These are phyloP conservation scores for Periglandula ipomoeae DNA, from an alignment of 2,329 filamentous ascomycete species.

Conservation along the genomic window DNA sequence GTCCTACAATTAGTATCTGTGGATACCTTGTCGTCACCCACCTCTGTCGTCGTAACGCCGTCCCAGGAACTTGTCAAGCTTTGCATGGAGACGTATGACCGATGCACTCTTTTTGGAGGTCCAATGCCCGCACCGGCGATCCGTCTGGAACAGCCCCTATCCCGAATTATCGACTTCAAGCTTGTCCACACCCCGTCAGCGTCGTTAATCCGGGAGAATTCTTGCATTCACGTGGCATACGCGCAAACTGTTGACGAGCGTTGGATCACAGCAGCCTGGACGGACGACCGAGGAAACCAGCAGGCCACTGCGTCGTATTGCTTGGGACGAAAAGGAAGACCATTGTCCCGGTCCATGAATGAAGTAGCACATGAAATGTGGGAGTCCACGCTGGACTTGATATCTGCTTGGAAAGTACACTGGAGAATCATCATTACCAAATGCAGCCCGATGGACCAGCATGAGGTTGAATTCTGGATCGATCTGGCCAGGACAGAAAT, in stretches of 20 bases:
- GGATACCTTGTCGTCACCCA: slow-evolving; percentile 55
- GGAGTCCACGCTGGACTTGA: slow-evolving; percentile 66
- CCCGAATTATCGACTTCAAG: slow-evolving; percentile 68
- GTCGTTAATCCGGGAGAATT: slow-evolving; percentile 69
- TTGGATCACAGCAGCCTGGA: slow-evolving; percentile 77
- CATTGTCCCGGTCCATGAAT: slow-evolving; percentile 42
- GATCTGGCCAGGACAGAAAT: slow-evolving; percentile 42
- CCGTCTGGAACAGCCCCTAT: slow-evolving; percentile 59
- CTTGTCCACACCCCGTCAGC: slow-evolving; percentile 57
- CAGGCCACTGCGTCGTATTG: slow-evolving; percentile 69
- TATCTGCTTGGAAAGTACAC: slow-evolving; percentile 59
- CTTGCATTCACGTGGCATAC: slow-evolving; percentile 73
- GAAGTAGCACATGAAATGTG: slow-evolving; percentile 69
- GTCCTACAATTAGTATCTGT: slow-evolving; percentile 68
- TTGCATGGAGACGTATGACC: slow-evolving; percentile 69
- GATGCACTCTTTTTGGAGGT: slow-evolving; percentile 52
- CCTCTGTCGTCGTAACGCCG: slow-evolving; percentile 52
- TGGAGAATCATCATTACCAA: slow-evolving; percentile 73
- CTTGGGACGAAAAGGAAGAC: slow-evolving; percentile 48
- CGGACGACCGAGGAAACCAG: slow-evolving; percentile 64
- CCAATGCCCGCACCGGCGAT: slow-evolving; percentile 60
- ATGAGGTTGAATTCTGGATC: slow-evolving; percentile 54
- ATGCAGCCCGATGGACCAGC: slow-evolving; percentile 56
- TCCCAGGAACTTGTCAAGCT: slow-evolving; percentile 51
- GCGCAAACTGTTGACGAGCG: slow-evolving; percentile 63